Evolutionary conservation across 2,329 filamentous ascomycete genomes (phyloP).

Genomic region (Cladophialophora exuberans): DNA sequence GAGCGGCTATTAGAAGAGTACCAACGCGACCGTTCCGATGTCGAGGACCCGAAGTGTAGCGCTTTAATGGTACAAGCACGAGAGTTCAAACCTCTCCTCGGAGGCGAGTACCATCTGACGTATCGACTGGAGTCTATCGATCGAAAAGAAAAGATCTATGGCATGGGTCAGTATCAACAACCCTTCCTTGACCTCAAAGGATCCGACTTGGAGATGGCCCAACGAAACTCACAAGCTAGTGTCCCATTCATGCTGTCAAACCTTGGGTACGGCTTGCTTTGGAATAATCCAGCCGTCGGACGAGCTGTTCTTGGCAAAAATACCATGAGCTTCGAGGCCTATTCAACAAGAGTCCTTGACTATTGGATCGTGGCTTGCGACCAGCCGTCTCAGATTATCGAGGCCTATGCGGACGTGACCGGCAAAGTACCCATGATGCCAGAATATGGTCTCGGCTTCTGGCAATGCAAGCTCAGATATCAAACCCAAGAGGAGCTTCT

Average conservation of each 20-base stretch:
- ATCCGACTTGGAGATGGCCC: constrained; percentile 64
- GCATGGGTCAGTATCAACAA: constrained; percentile 72
- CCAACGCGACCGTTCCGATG: constrained; percentile 54
- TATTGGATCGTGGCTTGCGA: constrained; percentile 67
- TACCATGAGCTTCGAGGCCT: constrained; percentile 64
- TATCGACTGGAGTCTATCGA: constrained; percentile 61
- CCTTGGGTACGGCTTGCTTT: constrained; percentile 65
- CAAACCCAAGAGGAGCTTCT: constrained; percentile 68
- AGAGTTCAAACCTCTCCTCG: constrained; percentile 59
- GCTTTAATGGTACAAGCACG: constrained; percentile 60
- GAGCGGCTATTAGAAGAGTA: constrained; percentile 58
- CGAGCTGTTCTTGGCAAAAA: constrained; percentile 65
- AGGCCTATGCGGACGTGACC: constrained; percentile 60
- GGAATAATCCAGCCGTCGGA: constrained; percentile 68
- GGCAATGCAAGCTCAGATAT: constrained; percentile 70
- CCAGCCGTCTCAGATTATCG: constrained; percentile 58
- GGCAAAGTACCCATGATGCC: constrained; percentile 69
- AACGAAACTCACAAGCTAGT: constrained; percentile 68
- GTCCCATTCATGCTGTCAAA: constrained; percentile 66
- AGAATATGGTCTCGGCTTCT: constrained; percentile 69
- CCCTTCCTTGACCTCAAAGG: constrained; percentile 66
- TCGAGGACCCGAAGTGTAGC: constrained; percentile 61
- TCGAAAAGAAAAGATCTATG: constrained; percentile 63
- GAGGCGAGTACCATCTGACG: constrained; percentile 60
- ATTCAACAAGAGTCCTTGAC: constrained; percentile 61